phyloP scores from a whole-genome alignment of 1,139 yeast genomes.

The Pichia sp. region DNA sequence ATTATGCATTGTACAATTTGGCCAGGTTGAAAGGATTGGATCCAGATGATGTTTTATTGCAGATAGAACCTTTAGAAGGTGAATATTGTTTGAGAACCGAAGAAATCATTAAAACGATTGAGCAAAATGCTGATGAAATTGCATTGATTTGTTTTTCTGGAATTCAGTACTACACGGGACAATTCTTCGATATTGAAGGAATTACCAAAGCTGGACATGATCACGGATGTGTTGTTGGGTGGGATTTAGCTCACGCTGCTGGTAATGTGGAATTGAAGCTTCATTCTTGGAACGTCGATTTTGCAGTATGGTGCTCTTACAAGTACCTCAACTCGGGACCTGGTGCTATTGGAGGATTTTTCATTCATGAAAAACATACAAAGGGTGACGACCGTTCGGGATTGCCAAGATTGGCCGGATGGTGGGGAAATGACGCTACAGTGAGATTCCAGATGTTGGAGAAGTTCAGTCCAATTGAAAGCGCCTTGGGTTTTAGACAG shows the following conservation, averaged over 20 bases:
- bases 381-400: constrained; percentile 29
- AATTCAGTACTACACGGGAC: constrained; percentile 90
- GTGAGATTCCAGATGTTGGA: constrained; percentile 78
- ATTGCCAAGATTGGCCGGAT: constrained; percentile 74
- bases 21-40: constrained; percentile 52
- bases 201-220: constrained; percentile 57
- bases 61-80: constrained; percentile 48
- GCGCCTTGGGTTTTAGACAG: constrained; percentile 84
- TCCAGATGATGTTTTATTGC: constrained; percentile 54
- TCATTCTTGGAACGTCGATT: constrained; percentile 88
- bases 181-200: constrained; percentile 59
- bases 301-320: constrained; percentile 93
- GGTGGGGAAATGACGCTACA: constrained; percentile 87
- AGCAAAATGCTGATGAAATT: constrained; percentile 49
- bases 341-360: constrained; percentile 83
- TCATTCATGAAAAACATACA: constrained; percentile 48
- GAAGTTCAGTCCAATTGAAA: constrained; percentile 65
- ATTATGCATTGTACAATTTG: constrained; percentile 74
- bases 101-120: constrained; percentile 51
- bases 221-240: constrained; percentile 62
- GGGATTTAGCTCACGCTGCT: constrained; percentile 95
- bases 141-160: constrained; percentile 82
- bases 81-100: constrained; percentile 53
- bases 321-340: constrained; percentile 91
- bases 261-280: constrained; percentile 73